Base-by-base conservation (phyloP, 2,329 filamentous ascomycete species). In the Fusarium globosum region DNA sequence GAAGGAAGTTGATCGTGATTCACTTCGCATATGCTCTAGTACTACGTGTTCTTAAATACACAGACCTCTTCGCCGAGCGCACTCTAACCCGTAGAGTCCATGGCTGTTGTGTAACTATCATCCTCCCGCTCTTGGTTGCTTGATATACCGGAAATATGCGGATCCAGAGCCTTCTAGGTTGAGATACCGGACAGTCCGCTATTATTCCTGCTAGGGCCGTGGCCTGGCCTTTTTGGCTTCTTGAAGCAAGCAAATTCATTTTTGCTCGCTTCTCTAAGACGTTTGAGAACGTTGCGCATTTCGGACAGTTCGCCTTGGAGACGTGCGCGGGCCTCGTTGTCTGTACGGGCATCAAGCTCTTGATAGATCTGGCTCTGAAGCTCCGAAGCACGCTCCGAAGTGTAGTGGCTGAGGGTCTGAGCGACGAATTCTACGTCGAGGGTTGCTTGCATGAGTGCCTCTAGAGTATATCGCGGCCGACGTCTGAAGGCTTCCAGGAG, bases 341-440 rank as follows among this genome's bases (percentile, higher is more conserved):
- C 95, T 59, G 96, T 98, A 56, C 95, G 91, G 68, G 90, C 89
- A 81, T 99, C 96, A 21, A 99, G 86, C 80, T 96, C 94, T 73
- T 96, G 90, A 82, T 98, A 99, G 53, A 99, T 96, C 81, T 95
- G 91, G 76, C 93, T 93, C 84, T 98, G 96, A 20, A 94, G 88
- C 80, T 95, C 91, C 13, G 91, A 91, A 7, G 95, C 94, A 57
- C 90, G 88, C 65, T 97, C 93, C 0, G 94, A 96, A 0, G 94
- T 96, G 82, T 97, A 99, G 76, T 95, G 92, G 69, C 90, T 93
- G 39, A 99, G 88, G 10, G 96, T 98, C 85, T 99, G 96, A 2
- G 95, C 94, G 65, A 98, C 92, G 80, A 99, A 98, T 82, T 99
- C 96, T 4, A 98, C 95, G 79, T 99, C 96, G 2, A 99, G 89